phyloP scores from a whole-genome alignment of 192 early-diverging fungal genomes.

The Coemansia sp. region DNA sequence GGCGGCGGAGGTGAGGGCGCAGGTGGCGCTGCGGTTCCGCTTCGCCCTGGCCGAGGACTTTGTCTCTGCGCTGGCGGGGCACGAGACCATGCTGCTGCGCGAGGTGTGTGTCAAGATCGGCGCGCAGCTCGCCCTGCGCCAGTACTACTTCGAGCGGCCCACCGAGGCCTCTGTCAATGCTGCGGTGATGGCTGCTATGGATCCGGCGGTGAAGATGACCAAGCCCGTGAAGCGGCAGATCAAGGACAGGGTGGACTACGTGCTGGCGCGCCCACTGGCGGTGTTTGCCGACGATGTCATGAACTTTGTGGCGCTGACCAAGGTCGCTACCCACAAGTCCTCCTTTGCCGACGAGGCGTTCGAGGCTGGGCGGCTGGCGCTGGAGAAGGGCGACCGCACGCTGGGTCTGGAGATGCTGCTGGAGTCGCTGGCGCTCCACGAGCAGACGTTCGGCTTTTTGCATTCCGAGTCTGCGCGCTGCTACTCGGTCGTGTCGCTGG shows the following conservation, averaged over 20 bases:
- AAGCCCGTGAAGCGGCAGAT: conserved; percentile 62
- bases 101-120: conserved; percentile 84
- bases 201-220: conserved; percentile 42
- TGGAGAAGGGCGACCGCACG: conserved; percentile 78
- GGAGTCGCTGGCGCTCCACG: conserved; percentile 84
- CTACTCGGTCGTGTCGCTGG: conserved; percentile 80
- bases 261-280: conserved; percentile 25
- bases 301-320: conserved; percentile 42
- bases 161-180: conserved; percentile 42
- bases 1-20: conserved; percentile 59
- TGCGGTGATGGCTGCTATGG: conserved; percentile 41
- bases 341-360: conserved; percentile 88
- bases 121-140: conserved; percentile 77
- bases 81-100: conserved; percentile 72
- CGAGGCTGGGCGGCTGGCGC: conserved; percentile 77
- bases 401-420: conserved; percentile 79
- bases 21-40: conserved; percentile 76
- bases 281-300: conserved; percentile 35
- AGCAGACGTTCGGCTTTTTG: conserved; percentile 91
- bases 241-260: conserved; percentile 45
- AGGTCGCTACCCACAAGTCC: conserved; percentile 50
- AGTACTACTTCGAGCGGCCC: conserved; percentile 69
- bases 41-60: conserved; percentile 65
- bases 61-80: conserved; percentile 47
- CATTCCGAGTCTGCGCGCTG: conserved; percentile 88